Base-by-base conservation (phyloP, 805 yeast genomes). In the Candida jianshihensis region DNA sequence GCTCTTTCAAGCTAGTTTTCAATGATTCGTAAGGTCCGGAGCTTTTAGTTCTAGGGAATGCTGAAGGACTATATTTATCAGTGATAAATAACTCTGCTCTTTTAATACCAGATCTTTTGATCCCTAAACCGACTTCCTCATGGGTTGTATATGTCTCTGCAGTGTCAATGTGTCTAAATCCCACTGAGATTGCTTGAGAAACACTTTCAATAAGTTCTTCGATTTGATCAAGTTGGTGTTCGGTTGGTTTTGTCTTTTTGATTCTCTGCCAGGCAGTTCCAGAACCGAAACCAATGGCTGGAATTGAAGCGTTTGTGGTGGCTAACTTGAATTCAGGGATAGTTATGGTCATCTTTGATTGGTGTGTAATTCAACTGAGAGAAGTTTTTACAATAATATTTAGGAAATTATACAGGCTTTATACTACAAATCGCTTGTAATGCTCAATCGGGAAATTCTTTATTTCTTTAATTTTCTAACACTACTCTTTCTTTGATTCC, bases 71-170 rank as follows among this genome's bases (percentile, higher is more conserved):
- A 29, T 29, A 24, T 53, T 81, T 81, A 39, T 88, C 81, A 47
- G 86, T 79, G 44, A 81, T 59, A 48, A 76, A 81, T 17, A 81
- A 49, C 30, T 78, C 76, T 19, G 67, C 67, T 52, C 89, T 69
- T 39, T 75, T 73, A 22, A 80, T 62, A 11, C 79, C 80, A 28
- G 77, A 71, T 29, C 51, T 41, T 17, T 59, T 57, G 39, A 76
- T 61, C 16, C 73, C 83, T 29, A 61, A 60, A 12, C 71, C 71
- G n/a, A 67, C 66, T 49, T 72, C 78, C 13, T 48, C 49, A 48
- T 76, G 76, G 52, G 76, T 78, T 4, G 57, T 49, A 59, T 78
- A 79, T 19, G 44, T 50, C 28, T 57, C 67, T 26, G 85, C 86
- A 21, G 70, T 59, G 49, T 79, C 85, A 36, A 78, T 57, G 49